phyloP scores from a whole-genome alignment of 2,329 filamentous ascomycete species.

The Ascochyta lentis region DNA sequence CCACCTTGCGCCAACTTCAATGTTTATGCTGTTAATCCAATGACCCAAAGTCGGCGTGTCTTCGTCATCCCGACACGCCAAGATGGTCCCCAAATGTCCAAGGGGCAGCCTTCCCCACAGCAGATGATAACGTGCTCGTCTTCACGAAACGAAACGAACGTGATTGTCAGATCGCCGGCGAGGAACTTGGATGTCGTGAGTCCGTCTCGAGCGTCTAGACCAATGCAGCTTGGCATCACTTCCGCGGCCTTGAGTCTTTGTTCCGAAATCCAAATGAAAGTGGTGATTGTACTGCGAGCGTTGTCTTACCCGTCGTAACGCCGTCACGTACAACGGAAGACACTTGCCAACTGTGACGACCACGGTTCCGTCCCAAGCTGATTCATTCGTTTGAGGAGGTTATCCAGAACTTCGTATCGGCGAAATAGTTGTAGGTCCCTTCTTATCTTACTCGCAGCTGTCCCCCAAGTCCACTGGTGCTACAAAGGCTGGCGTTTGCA shows the following conservation, averaged over 20 bases:
- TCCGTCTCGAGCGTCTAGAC: not conserved
- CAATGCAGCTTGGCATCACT: not conserved
- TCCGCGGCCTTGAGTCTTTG: not conserved
- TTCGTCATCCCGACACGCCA: slow-evolving; percentile 16
- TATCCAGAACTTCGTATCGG: too few species aligned
- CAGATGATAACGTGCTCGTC: not conserved
- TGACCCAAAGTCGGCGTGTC: not conserved
- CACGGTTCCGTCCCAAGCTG: too few species aligned
- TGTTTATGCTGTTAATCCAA: slow-evolving; percentile 2
- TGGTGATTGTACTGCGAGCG: not conserved
- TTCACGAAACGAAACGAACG: slow-evolving; percentile 8
- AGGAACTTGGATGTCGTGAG: not conserved
- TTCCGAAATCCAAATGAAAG: not conserved
- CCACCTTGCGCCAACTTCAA: slow-evolving; percentile 6
- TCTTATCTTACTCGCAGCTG: too few species aligned
- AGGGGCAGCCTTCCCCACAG: slow-evolving; percentile 6
- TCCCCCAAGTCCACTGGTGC: too few species aligned
- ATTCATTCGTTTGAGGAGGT: too few species aligned
- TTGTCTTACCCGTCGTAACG: not conserved
- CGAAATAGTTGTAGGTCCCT: too few species aligned
- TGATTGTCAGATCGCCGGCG: slow-evolving; percentile 9
- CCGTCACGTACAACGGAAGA: not conserved
- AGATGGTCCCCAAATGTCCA: not conserved
- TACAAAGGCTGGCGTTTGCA: too few species aligned
- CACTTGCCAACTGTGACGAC: not conserved